These are phyloP conservation scores for Adiantum capillusveneris DNA, from an alignment of 75 land plant genomes.

Conservation along the genomic window DNA sequence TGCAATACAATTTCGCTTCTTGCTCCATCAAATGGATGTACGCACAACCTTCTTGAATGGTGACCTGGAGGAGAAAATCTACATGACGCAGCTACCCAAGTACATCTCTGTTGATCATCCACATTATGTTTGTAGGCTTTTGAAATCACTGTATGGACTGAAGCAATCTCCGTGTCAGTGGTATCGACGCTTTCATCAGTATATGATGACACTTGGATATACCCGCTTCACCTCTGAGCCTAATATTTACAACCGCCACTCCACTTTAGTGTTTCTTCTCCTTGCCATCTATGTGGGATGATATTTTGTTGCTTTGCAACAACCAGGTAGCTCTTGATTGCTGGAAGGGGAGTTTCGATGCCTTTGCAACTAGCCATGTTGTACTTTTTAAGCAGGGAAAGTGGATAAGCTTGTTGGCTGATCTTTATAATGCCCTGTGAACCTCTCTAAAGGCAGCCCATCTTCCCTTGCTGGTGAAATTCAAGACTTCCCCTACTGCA, in stretches of 20 bases:
- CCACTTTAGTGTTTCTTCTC: background rate
- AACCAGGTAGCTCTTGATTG: background rate
- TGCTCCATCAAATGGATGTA: slow-evolving; percentile 27
- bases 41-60: slow-evolving; percentile 18
- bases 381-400: too few relatives aligned
- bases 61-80: slow-evolving; percentile 10
- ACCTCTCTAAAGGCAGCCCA: background rate
- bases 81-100: slow-evolving; percentile 14
- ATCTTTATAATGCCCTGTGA: background rate
- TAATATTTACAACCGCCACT: background rate
- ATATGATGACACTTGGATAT: background rate
- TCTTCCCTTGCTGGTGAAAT: background rate
- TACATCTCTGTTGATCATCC: slow-evolving; percentile 2
- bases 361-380: too few relatives aligned
- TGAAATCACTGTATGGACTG: slow-evolving; percentile 13
- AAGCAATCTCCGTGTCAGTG: slow-evolving; percentile 18
- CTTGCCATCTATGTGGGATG: slow-evolving; percentile 1
- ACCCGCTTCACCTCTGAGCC: background rate
- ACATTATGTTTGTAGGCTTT: slow-evolving; percentile 8
- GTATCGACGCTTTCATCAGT: slow-evolving; percentile 5
- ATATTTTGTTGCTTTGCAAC: background rate
- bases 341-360: background rate
- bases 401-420: too few relatives aligned
- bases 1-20: background rate
- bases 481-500: background rate